Base-by-base conservation (phyloP, 495 filamentous ascomycete genomes). In the Aspergillus bridgeri region DNA sequence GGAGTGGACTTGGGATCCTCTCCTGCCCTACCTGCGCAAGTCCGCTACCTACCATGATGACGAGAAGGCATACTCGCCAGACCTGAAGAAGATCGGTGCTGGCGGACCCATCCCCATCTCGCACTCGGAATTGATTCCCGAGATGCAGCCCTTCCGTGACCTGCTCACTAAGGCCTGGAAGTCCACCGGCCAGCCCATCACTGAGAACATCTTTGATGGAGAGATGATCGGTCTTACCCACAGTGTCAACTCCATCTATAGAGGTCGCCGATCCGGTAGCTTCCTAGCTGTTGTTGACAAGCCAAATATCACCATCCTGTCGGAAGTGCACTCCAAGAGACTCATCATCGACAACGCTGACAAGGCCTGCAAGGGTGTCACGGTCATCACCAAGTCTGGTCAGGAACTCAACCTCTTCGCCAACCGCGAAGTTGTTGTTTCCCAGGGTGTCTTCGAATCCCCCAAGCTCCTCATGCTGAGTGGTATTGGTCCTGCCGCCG, bases 1-100 rank as follows among this genome's bases (percentile, higher is more conserved):
- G 2, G 81, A 81, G 1, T 87, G 83, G 85, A 78, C 72, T 27
- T 86, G 83, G 82, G 72, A 84, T 5, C 67, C 62, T n/a, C 63
- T 67, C 33, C 69, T 78, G 18, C 69, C 75, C 15, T 85, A 83
- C 48, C 70, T 84, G 11, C 75, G 79, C 60, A 84, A 85, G 69
- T 73, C 75, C 20, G 80, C 75, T 0, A 81, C 75, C 18, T 85
- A 84, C 60, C 78, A 83, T 53, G 79, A 84, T 22, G 80, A 83
- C 59, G 67, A 73, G 2, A 63, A 69, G 23, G 56, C 77, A 1
- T 66, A 69, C 27, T 51, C 67, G 0, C 50, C 71, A 0, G 69
- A 79, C 9, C 65, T 84, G 8, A 63, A 61, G 55, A 76, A 81
- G 62, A 77, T 85, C 49, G 81, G 81, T 23, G 57, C 62, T 6